Conservation (phyloP, 306 rosid species). For the Carpinus viminea region DNA sequence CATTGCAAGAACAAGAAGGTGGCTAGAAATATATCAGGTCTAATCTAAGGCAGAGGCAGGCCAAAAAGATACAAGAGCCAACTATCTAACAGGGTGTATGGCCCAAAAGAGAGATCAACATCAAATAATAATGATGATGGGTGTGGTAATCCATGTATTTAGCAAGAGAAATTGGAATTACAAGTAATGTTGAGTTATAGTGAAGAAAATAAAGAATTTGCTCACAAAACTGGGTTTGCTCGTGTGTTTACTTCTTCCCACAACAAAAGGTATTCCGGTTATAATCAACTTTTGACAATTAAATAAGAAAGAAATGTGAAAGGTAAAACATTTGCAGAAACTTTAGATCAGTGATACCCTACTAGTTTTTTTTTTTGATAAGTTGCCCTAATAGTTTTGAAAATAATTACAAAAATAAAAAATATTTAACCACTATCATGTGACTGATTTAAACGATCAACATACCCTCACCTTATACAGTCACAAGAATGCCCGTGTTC, state of each 20-base stretch:
- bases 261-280: no score
- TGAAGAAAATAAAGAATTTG: neutral
- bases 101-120: no score
- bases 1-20: neutral
- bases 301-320: no score
- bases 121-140: no score
- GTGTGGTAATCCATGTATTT: neutral
- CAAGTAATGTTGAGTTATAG: neutral
- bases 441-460: neutral
- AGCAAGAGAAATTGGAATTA: neutral
- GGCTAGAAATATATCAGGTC: neutral
- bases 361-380: no score
- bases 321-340: no score
- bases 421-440: neutral
- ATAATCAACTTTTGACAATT: no score
- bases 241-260: neutral
- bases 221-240: neutral
- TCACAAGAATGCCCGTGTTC: neutral
- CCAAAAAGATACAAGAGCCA: neutral
- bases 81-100: no score
- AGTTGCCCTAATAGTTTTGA: neutral
- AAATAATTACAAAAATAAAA: neutral
- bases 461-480: neutral
- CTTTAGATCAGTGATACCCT: no score
- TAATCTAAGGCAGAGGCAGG: neutral